A percentile compares a stretch with the other conserved stretches of the same genome.
These are phyloP conservation scores for Ambrosia hybrid DNA, from an alignment of 140 eudicot species.

Conservation along the genomic window DNA sequence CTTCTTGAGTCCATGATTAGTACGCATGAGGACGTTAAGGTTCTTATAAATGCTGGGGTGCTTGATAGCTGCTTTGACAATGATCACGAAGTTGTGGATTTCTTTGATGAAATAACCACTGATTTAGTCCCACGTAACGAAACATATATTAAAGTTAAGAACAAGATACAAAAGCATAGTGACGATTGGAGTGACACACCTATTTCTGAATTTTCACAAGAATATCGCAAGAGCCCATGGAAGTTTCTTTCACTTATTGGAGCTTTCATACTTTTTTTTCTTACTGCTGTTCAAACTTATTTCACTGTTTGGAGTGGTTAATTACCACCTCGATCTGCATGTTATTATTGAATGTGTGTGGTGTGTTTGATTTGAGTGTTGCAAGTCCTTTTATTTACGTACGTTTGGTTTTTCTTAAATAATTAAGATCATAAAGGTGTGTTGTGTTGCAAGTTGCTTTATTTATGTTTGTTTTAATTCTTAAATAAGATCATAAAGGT, in stretches of 20 bases:
- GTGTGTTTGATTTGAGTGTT: too few species aligned
- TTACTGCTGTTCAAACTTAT: constrained; percentile 28
- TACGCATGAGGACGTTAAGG: constrained; percentile 30
- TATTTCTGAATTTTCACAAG: constrained; percentile 12
- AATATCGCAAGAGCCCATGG: constrained; percentile 23
- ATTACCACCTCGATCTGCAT: not conserved
- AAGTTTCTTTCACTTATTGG: constrained; percentile 13
- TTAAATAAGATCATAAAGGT: too few species aligned
- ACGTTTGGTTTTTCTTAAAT: too few species aligned
- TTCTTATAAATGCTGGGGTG: constrained; percentile 21
- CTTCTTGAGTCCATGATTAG: constrained; percentile 33
- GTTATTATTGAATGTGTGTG: not conserved
- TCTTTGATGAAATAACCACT: constrained; percentile 25
- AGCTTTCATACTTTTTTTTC: constrained; percentile 24
- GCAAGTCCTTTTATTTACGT: too few species aligned
- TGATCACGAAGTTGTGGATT: constrained; percentile 24
- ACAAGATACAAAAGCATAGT: constrained; percentile 22
- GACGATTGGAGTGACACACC: not conserved
- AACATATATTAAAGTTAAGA: not conserved
- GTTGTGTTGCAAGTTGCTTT: too few species aligned
- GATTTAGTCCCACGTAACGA: constrained; percentile 28
- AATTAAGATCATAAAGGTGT: too few species aligned
- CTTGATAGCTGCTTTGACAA: not conserved
- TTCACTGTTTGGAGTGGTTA: constrained; percentile 22
- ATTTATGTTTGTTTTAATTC: too few species aligned